Evolutionary conservation across 495 filamentous ascomycete species (phyloP), one percentile per base, ranked within the genome.

Genomic region (Elaphomyces granulatus): DNA sequence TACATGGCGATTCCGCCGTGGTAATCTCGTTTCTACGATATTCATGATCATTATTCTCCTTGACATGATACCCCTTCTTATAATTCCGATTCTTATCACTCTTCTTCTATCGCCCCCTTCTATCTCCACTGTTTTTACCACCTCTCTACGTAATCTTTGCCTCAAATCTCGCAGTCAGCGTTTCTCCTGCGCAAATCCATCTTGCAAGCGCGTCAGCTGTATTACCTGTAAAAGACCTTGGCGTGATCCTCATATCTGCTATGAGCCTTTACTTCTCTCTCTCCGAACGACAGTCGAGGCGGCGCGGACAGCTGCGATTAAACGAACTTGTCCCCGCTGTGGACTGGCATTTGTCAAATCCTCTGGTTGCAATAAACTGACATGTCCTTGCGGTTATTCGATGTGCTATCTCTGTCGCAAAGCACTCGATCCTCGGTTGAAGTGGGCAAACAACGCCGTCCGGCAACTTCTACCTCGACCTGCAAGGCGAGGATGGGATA

Each of bases 291-390:
- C 87, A 43, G 77, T 95, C 41, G 90, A 95, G 58, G 76, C 80
- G 38, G 87, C 87, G 15, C 86, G 87, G 63, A 88, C 87, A 30
- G 77, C 86, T 38, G 90, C 90, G 10, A 76, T 98, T 46, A 98
- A 98, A 59, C 83, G 90, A 31, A 94, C 87, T 14, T 98, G 90
- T 56, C 90, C 90, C 8, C 71, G 75, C 38, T 98, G 90, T 63
- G 75, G 81, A 42, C 77, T 86, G 17, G 83, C 80, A 12, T 95
- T 98, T 51, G 80, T 98, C 56, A 95, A 95, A 52, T 76, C 72
- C 2, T 77, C 80, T 21, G 90, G 90, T 44, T 98, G 90, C 68
- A 98, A 98, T 62, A 95, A 94, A 56, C 61, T 98, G 12, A 87
- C 82, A n/a, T 98, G 23, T 12, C 6, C 12, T 28, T 28, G 23